Evolutionary conservation across 2,329 filamentous ascomycete genomes (phyloP).

Genomic region (Colletotrichum abscissum): DNA sequence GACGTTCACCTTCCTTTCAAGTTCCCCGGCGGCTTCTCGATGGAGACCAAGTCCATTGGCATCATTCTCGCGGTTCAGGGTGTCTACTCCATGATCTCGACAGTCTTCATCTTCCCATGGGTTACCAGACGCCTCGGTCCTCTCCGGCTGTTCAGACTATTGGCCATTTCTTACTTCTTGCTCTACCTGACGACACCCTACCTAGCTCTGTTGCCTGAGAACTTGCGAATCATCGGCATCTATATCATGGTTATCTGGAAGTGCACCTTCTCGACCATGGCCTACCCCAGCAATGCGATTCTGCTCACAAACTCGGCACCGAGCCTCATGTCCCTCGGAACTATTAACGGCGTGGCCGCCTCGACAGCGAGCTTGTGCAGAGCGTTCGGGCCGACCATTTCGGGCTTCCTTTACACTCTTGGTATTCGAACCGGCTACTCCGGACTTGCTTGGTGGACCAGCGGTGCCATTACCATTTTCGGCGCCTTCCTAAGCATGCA

Average conservation of each 20-base stretch:
- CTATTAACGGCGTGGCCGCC: slow-evolving; percentile 91
- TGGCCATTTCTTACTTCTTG: slow-evolving; percentile 85
- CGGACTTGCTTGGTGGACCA: slow-evolving; percentile 94
- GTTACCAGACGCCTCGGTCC: slow-evolving; percentile 81
- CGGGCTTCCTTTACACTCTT: slow-evolving; percentile 84
- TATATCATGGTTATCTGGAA: slow-evolving; percentile 88
- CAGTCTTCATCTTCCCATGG: slow-evolving; percentile 85
- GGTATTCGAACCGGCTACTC: slow-evolving; percentile 86
- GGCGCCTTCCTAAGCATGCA: slow-evolving; percentile 81
- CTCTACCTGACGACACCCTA: slow-evolving; percentile 92
- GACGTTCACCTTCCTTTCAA: slow-evolving; percentile 77
- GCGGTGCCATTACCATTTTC: slow-evolving; percentile 77
- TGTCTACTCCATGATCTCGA: slow-evolving; percentile 87
- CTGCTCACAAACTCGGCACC: slow-evolving; percentile 90
- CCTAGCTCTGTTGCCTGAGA: slow-evolving; percentile 82
- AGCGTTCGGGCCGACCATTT: slow-evolving; percentile 88
- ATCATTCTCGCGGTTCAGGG: slow-evolving; percentile 91
- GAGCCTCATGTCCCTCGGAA: slow-evolving; percentile 85
- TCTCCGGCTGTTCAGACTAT: slow-evolving; percentile 83
- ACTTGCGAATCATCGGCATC: slow-evolving; percentile 78
- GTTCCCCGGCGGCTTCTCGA: slow-evolving; percentile 87
- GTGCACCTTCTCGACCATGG: slow-evolving; percentile 90
- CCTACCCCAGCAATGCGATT: slow-evolving; percentile 91
- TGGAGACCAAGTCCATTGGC: slow-evolving; percentile 86
- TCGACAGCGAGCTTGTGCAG: slow-evolving; percentile 91